These are phyloP conservation scores for Tulasnella calospora DNA, from an alignment of 768 basidiomycete species.

Conservation along the genomic window DNA sequence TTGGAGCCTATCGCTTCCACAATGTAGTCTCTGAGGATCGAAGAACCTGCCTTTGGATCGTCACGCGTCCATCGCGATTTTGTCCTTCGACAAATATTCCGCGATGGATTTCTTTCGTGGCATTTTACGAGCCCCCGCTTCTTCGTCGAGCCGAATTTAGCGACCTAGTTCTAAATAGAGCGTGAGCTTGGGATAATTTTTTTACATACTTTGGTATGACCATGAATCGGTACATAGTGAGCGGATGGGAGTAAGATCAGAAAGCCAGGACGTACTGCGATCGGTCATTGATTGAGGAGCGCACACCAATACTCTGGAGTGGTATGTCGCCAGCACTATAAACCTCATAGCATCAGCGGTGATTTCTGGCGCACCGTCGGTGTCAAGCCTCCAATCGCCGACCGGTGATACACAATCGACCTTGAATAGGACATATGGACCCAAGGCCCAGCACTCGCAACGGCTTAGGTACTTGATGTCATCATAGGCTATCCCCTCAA, in stretches of 20 bases:
- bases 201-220: neutral
- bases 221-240: neutral
- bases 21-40: neutral
- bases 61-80: neutral
- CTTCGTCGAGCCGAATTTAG: neutral
- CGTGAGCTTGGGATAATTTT: neutral
- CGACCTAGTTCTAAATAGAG: neutral
- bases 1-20: neutral
- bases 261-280: neutral
- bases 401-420: too few species aligned
- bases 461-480: too few species aligned
- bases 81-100: neutral
- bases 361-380: too few species aligned
- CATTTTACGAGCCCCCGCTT: neutral
- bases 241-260: neutral
- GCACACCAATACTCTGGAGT: neutral
- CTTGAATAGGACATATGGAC: too few species aligned
- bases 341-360: too few species aligned
- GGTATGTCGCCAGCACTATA: too few species aligned
- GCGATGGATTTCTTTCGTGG: neutral
- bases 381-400: too few species aligned
- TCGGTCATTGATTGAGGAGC: neutral
- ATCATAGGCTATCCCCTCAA: too few species aligned
- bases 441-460: too few species aligned
- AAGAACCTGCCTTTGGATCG: neutral